Evolutionary conservation across 495 filamentous ascomycete genomes (phyloP), one percentile per base, ranked within the genome.

Genomic region (Clohesyomyces aquaticus): DNA sequence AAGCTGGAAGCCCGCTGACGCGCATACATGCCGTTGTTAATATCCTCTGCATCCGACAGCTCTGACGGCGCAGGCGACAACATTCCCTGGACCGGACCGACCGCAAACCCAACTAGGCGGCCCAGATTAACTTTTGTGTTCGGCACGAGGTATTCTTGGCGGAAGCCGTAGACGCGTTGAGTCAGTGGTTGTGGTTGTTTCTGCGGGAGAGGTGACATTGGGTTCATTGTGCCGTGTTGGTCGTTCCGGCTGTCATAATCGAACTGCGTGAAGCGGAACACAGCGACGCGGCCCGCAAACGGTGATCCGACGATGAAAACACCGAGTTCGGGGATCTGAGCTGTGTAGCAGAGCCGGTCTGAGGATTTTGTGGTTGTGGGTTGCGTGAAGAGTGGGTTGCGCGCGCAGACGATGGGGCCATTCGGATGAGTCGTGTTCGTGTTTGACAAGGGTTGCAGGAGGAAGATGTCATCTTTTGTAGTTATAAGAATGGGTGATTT

Each of bases 301-400:
- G 90, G 83, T 3, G 87, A 88, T 6, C 84, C 93, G 0, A 87
- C 81, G 9, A 93, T 76, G 3, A 96, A 83, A 27, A 97, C 77
- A 4, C 85, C 89, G 18, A 95, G 80, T 60, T 94, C 89, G 0
- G 90, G 89, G 25, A 97, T 83, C 56, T 89, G 83, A 23, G 85
- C 76, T 4, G 88, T 75, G 84, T 93, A 88, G 75, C 88, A 90
- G 25, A 96, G 78, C 3, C 93, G 87, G 69, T 92, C 83, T 57
- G 80, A 81, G 72, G 65, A 18, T 18, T 10, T 18, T 41, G 29
- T 38, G 11, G 52, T 21, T 14, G 23, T 22, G 26, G 45, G n/a
- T 21, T 28, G 29, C 23, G 52, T 27, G 42, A 42, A 63, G n/a
- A 62, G 59, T 1, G 69, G 43, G 46, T 57, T 58, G 32, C 64